These are phyloP conservation scores for Calendula officinalis DNA, from an alignment of 129 eudicot genomes.

Conservation along the genomic window DNA sequence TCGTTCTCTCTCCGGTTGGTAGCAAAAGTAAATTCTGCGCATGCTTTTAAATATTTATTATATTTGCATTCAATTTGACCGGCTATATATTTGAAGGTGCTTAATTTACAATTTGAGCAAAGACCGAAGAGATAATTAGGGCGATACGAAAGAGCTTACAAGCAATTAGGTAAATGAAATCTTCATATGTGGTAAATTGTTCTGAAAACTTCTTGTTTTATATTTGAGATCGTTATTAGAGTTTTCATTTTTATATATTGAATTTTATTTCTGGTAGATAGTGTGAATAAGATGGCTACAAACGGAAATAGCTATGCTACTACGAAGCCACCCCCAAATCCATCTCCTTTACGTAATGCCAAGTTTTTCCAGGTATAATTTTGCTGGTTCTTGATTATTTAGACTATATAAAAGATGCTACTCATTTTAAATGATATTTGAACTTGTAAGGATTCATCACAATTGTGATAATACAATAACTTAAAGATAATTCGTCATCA, in stretches of 20 bases:
- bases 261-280: background rate
- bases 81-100: conserved; percentile 23
- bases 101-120: conserved; percentile 4
- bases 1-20: conserved; percentile 23
- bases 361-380: conserved; percentile 61
- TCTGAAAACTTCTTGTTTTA: background rate
- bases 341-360: conserved; percentile 68
- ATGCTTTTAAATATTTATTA: background rate
- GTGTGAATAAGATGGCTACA: conserved; percentile 39
- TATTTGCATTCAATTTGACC: conserved; percentile 6
- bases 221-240: background rate
- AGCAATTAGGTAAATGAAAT: too few species aligned
- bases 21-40: background rate
- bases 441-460: too few species aligned
- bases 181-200: background rate
- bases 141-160: too few species aligned
- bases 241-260: background rate
- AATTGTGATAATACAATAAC: too few species aligned
- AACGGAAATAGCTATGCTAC: conserved; percentile 38
- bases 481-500: background rate
- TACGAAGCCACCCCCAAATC: conserved; percentile 61
- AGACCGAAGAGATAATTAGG: background rate
- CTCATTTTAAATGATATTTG: background rate
- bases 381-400: background rate
- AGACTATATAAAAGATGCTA: background rate